Conservation (phyloP, 2,329 filamentous ascomycete genomes). For the Saccharata proteae region DNA sequence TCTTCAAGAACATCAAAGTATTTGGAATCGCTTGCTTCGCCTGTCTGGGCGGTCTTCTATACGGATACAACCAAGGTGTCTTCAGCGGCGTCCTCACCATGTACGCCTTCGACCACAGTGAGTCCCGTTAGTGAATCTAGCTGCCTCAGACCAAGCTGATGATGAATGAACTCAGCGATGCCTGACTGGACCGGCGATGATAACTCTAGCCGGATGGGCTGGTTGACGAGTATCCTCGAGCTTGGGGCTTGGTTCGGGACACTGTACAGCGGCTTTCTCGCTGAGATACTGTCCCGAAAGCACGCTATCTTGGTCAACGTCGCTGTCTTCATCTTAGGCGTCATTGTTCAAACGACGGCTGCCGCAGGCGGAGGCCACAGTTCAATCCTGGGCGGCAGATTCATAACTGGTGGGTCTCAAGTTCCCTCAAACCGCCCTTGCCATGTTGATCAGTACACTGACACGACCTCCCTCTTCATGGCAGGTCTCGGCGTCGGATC, state of each 20-base stretch:
- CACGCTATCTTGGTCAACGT: conserved; percentile 56
- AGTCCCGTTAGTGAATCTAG: conserved; percentile 10
- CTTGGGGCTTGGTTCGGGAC: conserved; percentile 68
- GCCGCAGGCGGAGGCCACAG: conserved; percentile 40
- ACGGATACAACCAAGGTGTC: conserved; percentile 67
- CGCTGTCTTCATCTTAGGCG: conserved; percentile 56
- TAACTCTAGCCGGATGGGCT: conserved; percentile 29
- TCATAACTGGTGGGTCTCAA: conserved; percentile 43
- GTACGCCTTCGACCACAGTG: conserved; percentile 32
- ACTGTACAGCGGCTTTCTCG: conserved; percentile 57
- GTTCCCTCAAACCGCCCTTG: no score
- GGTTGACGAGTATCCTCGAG: conserved; percentile 53
- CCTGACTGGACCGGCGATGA: conserved; percentile 9
- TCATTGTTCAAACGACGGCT: conserved; percentile 55
- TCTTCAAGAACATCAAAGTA: conserved; percentile 41
- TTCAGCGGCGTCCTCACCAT: conserved; percentile 55
- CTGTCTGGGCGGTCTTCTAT: conserved; percentile 41
- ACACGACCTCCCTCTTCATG: not conserved
- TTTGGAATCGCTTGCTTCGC: conserved; percentile 44
- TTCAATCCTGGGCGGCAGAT: conserved; percentile 57
- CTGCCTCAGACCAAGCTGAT: not conserved
- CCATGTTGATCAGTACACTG: not conserved
- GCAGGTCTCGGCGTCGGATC: conserved; percentile 55
- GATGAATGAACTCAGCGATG: conserved; percentile 5
- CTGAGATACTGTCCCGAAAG: conserved; percentile 57